phyloP scores from a whole-genome alignment of 2,329 filamentous ascomycete species.

The Colletotrichum sp. region DNA sequence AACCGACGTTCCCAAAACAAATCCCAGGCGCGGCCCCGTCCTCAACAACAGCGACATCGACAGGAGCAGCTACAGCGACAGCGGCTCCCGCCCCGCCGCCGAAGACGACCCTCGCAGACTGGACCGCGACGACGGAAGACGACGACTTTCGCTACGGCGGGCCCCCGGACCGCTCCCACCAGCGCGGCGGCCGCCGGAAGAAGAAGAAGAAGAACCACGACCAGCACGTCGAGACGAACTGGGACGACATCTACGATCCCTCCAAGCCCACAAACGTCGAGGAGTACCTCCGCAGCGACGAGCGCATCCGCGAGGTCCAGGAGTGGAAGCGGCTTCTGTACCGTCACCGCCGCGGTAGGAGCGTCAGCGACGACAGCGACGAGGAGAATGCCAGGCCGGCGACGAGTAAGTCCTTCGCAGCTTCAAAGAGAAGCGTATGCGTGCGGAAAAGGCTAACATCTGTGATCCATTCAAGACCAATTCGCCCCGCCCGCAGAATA shows the following conservation, averaged over 20 bases:
- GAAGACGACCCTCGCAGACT: slow-evolving; percentile 80
- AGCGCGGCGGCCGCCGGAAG: slow-evolving; percentile 79
- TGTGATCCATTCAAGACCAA: slow-evolving; percentile 45
- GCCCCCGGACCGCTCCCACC: slow-evolving; percentile 65
- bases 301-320: slow-evolving; percentile 77
- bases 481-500: slow-evolving; percentile 66
- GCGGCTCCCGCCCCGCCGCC: slow-evolving; percentile 45
- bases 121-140: slow-evolving; percentile 75
- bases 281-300: slow-evolving; percentile 84
- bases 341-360: slow-evolving; percentile 65
- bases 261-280: slow-evolving; percentile 82
- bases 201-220: slow-evolving; percentile 73
- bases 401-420: slow-evolving; percentile 21
- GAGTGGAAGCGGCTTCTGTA: slow-evolving; percentile 89
- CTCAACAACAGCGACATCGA: slow-evolving; percentile 27
- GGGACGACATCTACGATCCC: slow-evolving; percentile 92
- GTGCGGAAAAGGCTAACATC: slow-evolving; percentile 23
- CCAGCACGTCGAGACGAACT: slow-evolving; percentile 69
- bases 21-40: slow-evolving; percentile 30
- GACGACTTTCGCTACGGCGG: slow-evolving; percentile 76
- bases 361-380: slow-evolving; percentile 44
- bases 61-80: slow-evolving; percentile 31
- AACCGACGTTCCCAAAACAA: slow-evolving; percentile 61
- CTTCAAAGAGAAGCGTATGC: slow-evolving; percentile 16
- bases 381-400: slow-evolving; percentile 35